These are phyloP conservation scores for Pleurotus tuber-regium DNA, from an alignment of 768 basidiomycete genomes.

Conservation along the genomic window DNA sequence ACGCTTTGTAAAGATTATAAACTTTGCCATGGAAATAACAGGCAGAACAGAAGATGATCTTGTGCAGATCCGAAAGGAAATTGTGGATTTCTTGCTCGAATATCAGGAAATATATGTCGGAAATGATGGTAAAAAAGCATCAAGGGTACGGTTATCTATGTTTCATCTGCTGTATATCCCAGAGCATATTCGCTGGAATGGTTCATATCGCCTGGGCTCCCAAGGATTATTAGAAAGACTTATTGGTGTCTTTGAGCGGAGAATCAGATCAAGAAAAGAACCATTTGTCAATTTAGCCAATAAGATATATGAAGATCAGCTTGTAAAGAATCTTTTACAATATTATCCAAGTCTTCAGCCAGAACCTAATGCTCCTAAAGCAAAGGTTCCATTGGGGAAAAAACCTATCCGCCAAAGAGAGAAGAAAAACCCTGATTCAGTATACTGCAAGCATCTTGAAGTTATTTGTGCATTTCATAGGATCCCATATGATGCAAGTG, in stretches of 20 bases:
- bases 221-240: conserved; percentile 26
- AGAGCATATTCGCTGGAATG: conserved; percentile 31
- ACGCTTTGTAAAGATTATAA: conserved; percentile 21
- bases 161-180: conserved; percentile 34
- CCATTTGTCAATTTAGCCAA: conserved; percentile 29
- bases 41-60: conserved; percentile 18
- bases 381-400: background rate
- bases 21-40: conserved; percentile 28
- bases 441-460: conserved; percentile 7
- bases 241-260: conserved; percentile 25
- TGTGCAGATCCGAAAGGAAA: conserved; percentile 15
- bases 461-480: conserved; percentile 12
- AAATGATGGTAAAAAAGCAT: conserved; percentile 23
- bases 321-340: conserved; percentile 17
- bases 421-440: background rate
- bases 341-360: conserved; percentile 18
- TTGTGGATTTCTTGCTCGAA: conserved; percentile 21
- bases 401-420: background rate
- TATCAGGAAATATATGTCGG: conserved; percentile 28
- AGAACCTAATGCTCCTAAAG: background rate
- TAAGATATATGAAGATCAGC: conserved; percentile 22
- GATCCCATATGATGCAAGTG: conserved; percentile 6
- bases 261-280: conserved; percentile 27
- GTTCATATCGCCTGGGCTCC: conserved; percentile 29
- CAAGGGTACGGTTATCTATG: conserved; percentile 23